These are phyloP conservation scores for Lobosporangium transversale DNA, from an alignment of 192 early-diverging fungal genomes.

Conservation along the genomic window DNA sequence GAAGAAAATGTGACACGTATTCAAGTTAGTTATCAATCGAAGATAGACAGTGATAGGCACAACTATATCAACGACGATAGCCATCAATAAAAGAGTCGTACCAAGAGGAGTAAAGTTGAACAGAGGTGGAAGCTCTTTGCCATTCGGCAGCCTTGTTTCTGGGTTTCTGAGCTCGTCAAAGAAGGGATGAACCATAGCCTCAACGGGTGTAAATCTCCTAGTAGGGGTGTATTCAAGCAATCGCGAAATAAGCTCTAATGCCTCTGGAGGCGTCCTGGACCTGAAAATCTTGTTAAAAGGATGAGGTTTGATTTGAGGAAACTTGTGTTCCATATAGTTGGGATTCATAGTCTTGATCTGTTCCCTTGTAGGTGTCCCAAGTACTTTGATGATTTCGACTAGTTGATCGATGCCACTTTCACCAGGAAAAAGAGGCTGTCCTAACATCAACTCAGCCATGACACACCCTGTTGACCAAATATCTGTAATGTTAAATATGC, in stretches of 20 bases:
- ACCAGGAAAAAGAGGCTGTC: constrained; percentile 94
- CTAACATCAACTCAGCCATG: constrained; percentile 95
- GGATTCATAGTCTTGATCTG: constrained; percentile 98
- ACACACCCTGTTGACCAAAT: constrained; percentile 97
- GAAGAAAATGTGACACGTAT: background rate
- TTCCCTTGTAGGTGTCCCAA: constrained; percentile 95
- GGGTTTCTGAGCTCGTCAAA: constrained; percentile 96
- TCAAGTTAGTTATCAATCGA: too few relatives aligned
- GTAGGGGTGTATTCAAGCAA: constrained; percentile 93
- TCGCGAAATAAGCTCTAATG: constrained; percentile 85
- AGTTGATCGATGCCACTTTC: constrained; percentile 98
- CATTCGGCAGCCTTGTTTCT: constrained; percentile 83
- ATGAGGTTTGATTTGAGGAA: constrained; percentile 96
- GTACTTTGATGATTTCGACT: constrained; percentile 99
- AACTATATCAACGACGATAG: background rate
- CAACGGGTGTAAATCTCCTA: constrained; percentile 82
- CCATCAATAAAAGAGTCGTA: constrained; percentile 29
- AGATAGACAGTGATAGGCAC: background rate
- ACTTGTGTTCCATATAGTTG: constrained; percentile 98
- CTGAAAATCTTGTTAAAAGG: constrained; percentile 93
- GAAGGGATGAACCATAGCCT: constrained; percentile 94
- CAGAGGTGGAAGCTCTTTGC: constrained; percentile 83
- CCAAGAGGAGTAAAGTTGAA: constrained; percentile 91
- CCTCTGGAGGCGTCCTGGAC: constrained; percentile 83
- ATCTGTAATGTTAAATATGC: constrained; percentile 58